Conservation (phyloP, 2,329 filamentous ascomycete genomes). For the Fusarium drepaniforme region DNA sequence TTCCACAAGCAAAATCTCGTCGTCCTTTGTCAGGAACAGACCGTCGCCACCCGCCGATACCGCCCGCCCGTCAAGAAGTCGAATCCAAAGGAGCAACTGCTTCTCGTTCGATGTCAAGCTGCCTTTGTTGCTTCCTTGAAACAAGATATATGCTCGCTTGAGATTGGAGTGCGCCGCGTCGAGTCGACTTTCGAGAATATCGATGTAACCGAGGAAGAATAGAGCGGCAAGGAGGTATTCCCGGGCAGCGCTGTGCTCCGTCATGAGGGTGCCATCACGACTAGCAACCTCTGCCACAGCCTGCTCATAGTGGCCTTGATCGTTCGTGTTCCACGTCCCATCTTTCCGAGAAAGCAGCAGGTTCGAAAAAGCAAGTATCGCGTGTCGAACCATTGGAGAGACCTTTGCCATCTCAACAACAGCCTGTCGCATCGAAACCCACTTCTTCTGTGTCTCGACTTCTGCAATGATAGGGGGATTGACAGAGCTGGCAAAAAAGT, state of each 20-base stretch:
- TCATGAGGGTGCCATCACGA: slow-evolving; percentile 38
- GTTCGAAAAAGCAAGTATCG: slow-evolving; percentile 65
- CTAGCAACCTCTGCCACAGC: slow-evolving; percentile 50
- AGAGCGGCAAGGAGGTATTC: slow-evolving; percentile 62
- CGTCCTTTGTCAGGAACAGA: slow-evolving; percentile 61
- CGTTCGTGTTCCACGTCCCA: slow-evolving; percentile 47
- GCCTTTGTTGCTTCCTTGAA: slow-evolving; percentile 55
- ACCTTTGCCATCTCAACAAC: slow-evolving; percentile 60
- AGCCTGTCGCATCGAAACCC: slow-evolving; percentile 61
- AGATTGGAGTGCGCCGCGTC: slow-evolving; percentile 62
- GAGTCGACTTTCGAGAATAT: slow-evolving; percentile 58
- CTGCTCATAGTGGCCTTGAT: slow-evolving; percentile 53
- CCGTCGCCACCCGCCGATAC: slow-evolving; percentile 69
- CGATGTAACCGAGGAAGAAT: slow-evolving; percentile 67
- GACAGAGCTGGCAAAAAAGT: slow-evolving; percentile 61
- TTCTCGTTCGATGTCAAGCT: slow-evolving; percentile 56
- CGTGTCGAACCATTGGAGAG: slow-evolving; percentile 60
- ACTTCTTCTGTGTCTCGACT: slow-evolving; percentile 65
- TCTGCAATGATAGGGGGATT: slow-evolving; percentile 66
- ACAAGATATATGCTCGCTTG: slow-evolving; percentile 61
- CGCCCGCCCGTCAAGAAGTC: slow-evolving; percentile 66
- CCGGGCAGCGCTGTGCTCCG: slow-evolving; percentile 46
- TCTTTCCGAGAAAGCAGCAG: slow-evolving; percentile 55
- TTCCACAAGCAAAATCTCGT: slow-evolving; percentile 59
- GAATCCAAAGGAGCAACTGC: slow-evolving; percentile 66